These are phyloP conservation scores for Isatis tinctoria DNA, from an alignment of 345 rosid species.

Conservation along the genomic window DNA sequence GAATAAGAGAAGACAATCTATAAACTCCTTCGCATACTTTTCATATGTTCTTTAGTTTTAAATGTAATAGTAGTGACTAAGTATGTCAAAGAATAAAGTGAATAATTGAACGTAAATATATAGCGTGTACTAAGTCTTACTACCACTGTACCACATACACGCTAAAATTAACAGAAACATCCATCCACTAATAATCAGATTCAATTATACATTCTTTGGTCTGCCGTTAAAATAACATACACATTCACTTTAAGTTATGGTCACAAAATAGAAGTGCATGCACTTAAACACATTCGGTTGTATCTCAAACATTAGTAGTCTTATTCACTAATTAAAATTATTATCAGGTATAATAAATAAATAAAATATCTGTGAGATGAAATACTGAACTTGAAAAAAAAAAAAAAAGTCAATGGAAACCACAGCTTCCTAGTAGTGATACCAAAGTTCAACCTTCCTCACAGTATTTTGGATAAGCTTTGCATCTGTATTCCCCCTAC, in stretches of 20 bases:
- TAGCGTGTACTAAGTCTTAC: background rate
- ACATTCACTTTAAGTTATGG: background rate
- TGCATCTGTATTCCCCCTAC: slow-evolving; percentile 22
- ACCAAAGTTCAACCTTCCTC: slow-evolving; percentile 23
- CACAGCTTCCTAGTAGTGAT: slow-evolving; percentile 12
- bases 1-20: background rate
- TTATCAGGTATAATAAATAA: background rate
- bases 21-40: slow-evolving; percentile 5
- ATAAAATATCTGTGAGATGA: background rate
- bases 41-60: background rate
- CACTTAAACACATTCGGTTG: background rate
- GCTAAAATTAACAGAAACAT: too few relatives aligned
- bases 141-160: too few relatives aligned
- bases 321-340: background rate
- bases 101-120: background rate
- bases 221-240: background rate
- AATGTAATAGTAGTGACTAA: background rate
- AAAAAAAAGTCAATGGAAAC: slow-evolving; percentile 19
- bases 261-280: background rate
- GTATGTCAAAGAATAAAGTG: background rate
- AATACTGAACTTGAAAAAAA: background rate
- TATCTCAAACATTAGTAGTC: background rate
- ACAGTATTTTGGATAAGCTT: slow-evolving; percentile 27
- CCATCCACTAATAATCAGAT: background rate
- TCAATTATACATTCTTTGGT: background rate